Evolutionary conservation across 768 basidiomycete species (phyloP).

Genomic region (Boletus subcaerulescens): DNA sequence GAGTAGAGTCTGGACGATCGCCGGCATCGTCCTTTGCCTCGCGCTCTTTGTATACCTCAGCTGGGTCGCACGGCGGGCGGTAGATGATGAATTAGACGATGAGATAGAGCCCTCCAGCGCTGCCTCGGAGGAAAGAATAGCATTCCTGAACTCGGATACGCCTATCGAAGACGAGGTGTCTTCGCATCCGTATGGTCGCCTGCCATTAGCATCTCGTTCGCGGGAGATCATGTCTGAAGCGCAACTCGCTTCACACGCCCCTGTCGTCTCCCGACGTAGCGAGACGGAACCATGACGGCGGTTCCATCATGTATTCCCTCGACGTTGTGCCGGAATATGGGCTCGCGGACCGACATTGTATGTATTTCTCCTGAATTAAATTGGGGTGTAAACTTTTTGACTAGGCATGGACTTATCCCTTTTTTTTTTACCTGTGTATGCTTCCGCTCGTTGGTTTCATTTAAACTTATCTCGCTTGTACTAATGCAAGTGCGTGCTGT

Average conservation of each 20-base stretch:
- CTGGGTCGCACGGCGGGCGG: slow-evolving; percentile 70
- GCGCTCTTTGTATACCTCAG: slow-evolving; percentile 78
- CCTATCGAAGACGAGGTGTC: slow-evolving; percentile 22
- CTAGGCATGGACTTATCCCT: slow-evolving; percentile 6
- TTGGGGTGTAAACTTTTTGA: slow-evolving; percentile 22
- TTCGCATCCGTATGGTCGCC: slow-evolving; percentile 16
- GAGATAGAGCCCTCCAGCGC: slow-evolving; percentile 30
- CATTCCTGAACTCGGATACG: slow-evolving; percentile 44
- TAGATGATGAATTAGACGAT: slow-evolving; percentile 53
- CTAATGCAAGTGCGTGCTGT: slow-evolving; percentile 11
- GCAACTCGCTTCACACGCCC: slow-evolving; percentile 31
- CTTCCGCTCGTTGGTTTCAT: slow-evolving; percentile 5
- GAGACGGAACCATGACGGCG: slow-evolving; percentile 13
- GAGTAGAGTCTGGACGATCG: slow-evolving; percentile 59
- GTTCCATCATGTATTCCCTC: neutral
- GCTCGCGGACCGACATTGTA: slow-evolving; percentile 11
- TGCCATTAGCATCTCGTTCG: slow-evolving; percentile 19
- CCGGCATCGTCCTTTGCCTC: slow-evolving; percentile 68
- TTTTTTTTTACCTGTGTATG: neutral
- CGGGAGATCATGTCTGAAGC: slow-evolving; percentile 46
- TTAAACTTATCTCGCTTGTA: slow-evolving; percentile 7
- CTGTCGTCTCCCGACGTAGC: slow-evolving; percentile 15
- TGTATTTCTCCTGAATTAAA: slow-evolving; percentile 20
- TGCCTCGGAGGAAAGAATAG: slow-evolving; percentile 49
- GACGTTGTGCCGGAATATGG: neutral